Conservation (phyloP, 129 eudicot genomes). For the Gnaphalium uliginosum region DNA sequence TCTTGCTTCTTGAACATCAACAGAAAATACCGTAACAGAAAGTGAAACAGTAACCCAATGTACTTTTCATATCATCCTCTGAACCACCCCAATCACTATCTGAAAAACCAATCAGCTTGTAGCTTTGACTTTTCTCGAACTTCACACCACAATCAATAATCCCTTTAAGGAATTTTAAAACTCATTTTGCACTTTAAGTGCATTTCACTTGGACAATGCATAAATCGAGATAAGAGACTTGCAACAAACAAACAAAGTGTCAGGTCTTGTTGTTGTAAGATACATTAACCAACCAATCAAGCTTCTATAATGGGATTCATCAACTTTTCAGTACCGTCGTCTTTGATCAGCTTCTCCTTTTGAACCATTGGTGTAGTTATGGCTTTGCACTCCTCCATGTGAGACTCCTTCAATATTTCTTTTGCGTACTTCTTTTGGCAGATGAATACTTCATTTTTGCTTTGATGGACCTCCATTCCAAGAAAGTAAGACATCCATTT, state of each 20-base stretch:
- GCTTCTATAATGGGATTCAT: neutral
- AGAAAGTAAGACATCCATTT: constrained; percentile 34
- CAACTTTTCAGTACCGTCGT: constrained; percentile 21
- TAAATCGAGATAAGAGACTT: constrained; percentile 22
- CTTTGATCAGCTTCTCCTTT: constrained; percentile 26
- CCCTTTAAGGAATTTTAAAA: neutral
- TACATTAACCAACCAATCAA: constrained; percentile 16
- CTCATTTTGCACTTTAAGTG: neutral
- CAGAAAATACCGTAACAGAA: too few relatives aligned
- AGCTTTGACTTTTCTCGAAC: neutral
- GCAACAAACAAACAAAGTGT: constrained; percentile 9
- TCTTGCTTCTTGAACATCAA: too few relatives aligned
- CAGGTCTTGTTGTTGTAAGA: constrained; percentile 24
- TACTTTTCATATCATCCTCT: too few relatives aligned
- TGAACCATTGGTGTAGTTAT: constrained; percentile 19
- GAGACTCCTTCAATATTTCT: constrained; percentile 21
- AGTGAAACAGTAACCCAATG: too few relatives aligned
- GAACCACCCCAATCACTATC: neutral
- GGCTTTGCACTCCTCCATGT: constrained; percentile 25
- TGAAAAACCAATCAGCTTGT: neutral
- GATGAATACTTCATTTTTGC: neutral
- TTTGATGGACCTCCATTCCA: constrained; percentile 31
- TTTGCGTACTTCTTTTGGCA: constrained; percentile 18
- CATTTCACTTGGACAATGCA: constrained; percentile 11
- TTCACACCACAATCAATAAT: neutral